Evolutionary conservation across 2,329 filamentous ascomycete species (phyloP).

Genomic region (Tolypocladium tropicale): DNA sequence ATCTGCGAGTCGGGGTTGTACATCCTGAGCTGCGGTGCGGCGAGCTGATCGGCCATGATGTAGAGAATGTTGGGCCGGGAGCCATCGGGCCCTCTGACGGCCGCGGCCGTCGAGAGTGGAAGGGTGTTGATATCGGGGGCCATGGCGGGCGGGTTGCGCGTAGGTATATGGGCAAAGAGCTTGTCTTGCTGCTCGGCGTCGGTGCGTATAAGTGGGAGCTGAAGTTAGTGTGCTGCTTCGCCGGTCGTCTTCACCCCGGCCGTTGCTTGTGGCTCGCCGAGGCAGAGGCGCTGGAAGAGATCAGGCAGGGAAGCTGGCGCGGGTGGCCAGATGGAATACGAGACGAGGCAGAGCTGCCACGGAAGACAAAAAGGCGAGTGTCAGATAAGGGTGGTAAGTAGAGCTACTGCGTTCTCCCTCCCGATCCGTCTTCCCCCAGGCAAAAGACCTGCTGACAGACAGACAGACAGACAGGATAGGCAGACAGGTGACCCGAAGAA

Average conservation of each 20-base stretch:
- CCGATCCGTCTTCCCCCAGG: not conserved
- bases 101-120: slow-evolving; percentile 38
- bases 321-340: not conserved
- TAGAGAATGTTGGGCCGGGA: slow-evolving; percentile 44
- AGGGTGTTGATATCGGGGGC: slow-evolving; percentile 67
- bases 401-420: slow-evolving; percentile 8
- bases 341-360: slow-evolving; percentile 4
- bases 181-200: not conserved
- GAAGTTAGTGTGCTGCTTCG: not conserved
- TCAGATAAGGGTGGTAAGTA: slow-evolving; percentile 12
- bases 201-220: not conserved
- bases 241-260: not conserved
- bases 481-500: not conserved
- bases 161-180: not conserved
- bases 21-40: slow-evolving; percentile 82
- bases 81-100: slow-evolving; percentile 8
- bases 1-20: slow-evolving; percentile 84
- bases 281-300: not conserved
- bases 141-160: slow-evolving; percentile 32
- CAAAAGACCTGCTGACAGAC: not conserved
- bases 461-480: not conserved
- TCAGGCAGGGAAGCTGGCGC: not conserved
- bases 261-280: not conserved
- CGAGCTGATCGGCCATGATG: slow-evolving; percentile 95
- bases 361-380: slow-evolving; percentile 8